Evolutionary conservation across 1,284 basidiomycete species (phyloP), one percentile per base, ranked within the genome.

Genomic region (Trametes pubescens): DNA sequence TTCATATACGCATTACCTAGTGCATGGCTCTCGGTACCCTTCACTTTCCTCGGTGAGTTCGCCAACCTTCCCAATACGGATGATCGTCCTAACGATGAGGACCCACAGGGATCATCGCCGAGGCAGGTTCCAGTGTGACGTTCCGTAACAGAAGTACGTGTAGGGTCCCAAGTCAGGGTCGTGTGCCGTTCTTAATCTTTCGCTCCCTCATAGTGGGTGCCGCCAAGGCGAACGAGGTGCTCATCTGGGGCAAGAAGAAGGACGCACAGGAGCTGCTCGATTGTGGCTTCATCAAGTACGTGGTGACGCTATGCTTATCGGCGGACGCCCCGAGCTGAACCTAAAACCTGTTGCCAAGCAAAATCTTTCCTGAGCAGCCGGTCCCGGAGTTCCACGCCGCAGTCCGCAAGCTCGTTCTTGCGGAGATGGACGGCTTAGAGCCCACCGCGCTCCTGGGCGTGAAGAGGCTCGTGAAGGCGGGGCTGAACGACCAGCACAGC

Each of bases 231-330:
- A 90, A 90, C 49, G 89, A 91, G 64, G 86, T 85, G 2, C 78
- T 91, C 9, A 76, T 91, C 4, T 88, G 86, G 77, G 90, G 88
- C 34, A 87, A 86, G 74, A 91, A 86, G 75, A 84, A 88, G 71
- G 79, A 73, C 4, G 85, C 87, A 0, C 79, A 86, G 61, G 87
- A 89, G 47, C 77, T 91, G 0, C 76, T 86, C 2, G 78, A 80
- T 40, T 86, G 82, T 70, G 87, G 89, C 21, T 91, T 91, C 69
- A 75, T 89, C 65, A 91, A 91, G 89, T 90, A 67, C 61, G 81
- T 65, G 13, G 32, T 18, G 4, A 13, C 16, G 53, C 48, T 22
- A 11, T 51, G 32, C 64, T 64, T n/a, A 56, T 52, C 52, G 47
- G 40, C 43, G 11, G 7, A 34, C 21, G 38, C 9, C 44, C 37